These are phyloP conservation scores for Talaromyces wortmannii DNA, from an alignment of 495 filamentous ascomycete species.

Conservation along the genomic window DNA sequence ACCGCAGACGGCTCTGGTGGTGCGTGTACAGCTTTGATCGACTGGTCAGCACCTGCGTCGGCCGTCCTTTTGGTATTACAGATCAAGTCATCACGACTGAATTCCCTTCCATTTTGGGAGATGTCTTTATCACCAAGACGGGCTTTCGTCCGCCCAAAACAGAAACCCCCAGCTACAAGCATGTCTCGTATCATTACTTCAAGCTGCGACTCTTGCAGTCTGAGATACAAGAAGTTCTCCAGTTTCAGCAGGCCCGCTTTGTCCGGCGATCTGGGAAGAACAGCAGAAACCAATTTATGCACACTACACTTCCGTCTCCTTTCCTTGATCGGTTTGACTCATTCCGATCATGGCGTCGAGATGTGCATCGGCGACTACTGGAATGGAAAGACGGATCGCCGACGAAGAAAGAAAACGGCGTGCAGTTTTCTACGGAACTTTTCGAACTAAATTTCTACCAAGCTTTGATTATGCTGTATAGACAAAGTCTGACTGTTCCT, in stretches of 20 bases:
- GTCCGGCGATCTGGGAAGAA: conserved; percentile 45
- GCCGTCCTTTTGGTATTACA: conserved; percentile 85
- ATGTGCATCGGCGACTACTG: conserved; percentile 75
- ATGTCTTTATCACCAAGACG: conserved; percentile 80
- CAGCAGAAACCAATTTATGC: conserved; percentile 61
- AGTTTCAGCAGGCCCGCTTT: conserved; percentile 72
- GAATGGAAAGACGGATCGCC: conserved; percentile 87
- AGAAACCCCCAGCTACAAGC: conserved; percentile 69
- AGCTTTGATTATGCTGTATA: conserved; percentile 92
- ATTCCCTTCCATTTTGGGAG: conserved; percentile 82
- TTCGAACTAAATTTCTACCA: conserved; percentile 97
- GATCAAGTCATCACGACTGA: conserved; percentile 93
- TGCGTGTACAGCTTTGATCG: conserved; percentile 92
- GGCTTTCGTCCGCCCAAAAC: conserved; percentile 57
- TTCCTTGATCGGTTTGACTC: conserved; percentile 79
- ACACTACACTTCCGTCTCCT: conserved; percentile 71
- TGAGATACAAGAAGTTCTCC: conserved; percentile 89
- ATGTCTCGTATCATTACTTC: conserved; percentile 86
- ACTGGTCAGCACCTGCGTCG: conserved; percentile 86
- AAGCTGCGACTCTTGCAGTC: conserved; percentile 87
- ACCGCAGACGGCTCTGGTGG: conserved; percentile 90
- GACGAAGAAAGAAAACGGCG: conserved; percentile 68
- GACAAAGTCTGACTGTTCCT: conserved; percentile 86
- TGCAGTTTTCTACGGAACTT: conserved; percentile 79
- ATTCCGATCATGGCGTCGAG: conserved; percentile 80